These are phyloP conservation scores for Aegilops longissima DNA, from an alignment of 176 grass and related monocot species.

Conservation along the genomic window DNA sequence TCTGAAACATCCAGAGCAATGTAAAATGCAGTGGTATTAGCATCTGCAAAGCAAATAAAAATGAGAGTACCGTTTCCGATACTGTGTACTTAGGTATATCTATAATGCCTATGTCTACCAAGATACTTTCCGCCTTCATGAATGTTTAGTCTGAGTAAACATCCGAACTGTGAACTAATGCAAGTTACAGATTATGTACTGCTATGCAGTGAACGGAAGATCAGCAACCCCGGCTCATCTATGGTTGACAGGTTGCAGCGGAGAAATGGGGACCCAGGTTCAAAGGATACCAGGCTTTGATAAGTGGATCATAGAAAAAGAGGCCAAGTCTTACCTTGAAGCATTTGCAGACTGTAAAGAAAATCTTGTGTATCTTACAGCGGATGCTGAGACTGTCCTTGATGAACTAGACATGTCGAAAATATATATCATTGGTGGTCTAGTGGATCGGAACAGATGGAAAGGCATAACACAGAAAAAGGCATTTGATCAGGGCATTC, in stretches of 20 bases:
- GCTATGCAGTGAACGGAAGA: constrained; percentile 92
- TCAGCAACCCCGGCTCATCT: constrained; percentile 78
- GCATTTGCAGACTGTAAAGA: constrained; percentile 74
- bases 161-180: constrained; percentile 37
- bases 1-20: background rate
- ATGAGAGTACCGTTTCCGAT: background rate
- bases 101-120: constrained; percentile 13
- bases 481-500: constrained; percentile 83
- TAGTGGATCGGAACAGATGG: constrained; percentile 89
- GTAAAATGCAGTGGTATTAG: constrained; percentile 1
- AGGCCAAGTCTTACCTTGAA: constrained; percentile 75
- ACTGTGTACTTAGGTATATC: background rate
- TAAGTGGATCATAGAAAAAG: constrained; percentile 91
- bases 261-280: constrained; percentile 75
- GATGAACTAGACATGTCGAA: constrained; percentile 80
- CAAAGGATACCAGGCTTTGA: constrained; percentile 71
- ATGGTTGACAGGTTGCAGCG: constrained; percentile 88
- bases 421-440: constrained; percentile 93
- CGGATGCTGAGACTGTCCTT: constrained; percentile 76
- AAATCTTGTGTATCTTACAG: constrained; percentile 83
- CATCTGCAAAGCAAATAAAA: background rate
- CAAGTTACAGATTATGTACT: constrained; percentile 91
- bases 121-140: constrained; percentile 11
- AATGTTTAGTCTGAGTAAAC: constrained; percentile 22
- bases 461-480: constrained; percentile 90